Conservation (phyloP, 805 yeast genomes). For the Clavispora fructus region DNA sequence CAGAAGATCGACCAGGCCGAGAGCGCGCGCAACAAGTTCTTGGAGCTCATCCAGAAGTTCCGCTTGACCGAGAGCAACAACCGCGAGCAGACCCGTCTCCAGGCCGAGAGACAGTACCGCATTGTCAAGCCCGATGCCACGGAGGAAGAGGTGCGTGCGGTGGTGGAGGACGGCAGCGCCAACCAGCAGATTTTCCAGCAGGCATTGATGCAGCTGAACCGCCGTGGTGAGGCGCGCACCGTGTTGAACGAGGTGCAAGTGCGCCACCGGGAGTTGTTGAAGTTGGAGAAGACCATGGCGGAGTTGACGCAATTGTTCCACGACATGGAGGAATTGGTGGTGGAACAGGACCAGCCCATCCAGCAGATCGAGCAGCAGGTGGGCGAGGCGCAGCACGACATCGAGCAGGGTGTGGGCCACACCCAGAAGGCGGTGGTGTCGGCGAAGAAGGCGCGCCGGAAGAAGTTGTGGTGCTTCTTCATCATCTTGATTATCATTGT, state of each 20-base stretch:
- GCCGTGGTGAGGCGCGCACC: slow-evolving; percentile 92
- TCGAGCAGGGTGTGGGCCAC: slow-evolving; percentile 92
- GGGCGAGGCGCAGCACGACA: slow-evolving; percentile 77
- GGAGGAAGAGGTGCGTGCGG: slow-evolving; percentile 76
- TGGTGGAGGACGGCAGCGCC: slow-evolving; percentile 70
- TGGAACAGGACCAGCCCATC: slow-evolving; percentile 88
- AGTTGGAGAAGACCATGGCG: slow-evolving; percentile 91
- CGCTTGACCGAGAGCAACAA: slow-evolving; percentile 82
- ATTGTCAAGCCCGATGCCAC: slow-evolving; percentile 85
- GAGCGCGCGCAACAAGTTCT: slow-evolving; percentile 76
- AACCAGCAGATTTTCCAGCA: slow-evolving; percentile 92
- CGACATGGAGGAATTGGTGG: slow-evolving; percentile 94
- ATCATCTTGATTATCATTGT: slow-evolving; percentile 54
- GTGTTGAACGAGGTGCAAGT: slow-evolving; percentile 94
- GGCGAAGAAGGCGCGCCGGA: slow-evolving; percentile 86
- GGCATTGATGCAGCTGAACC: slow-evolving; percentile 79
- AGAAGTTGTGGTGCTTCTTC: slow-evolving; percentile 81
- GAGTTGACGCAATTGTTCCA: slow-evolving; percentile 91
- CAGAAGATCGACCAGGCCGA: slow-evolving; percentile 90
- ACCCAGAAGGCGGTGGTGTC: slow-evolving; percentile 82
- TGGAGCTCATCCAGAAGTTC: slow-evolving; percentile 81
- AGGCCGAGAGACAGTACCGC: slow-evolving; percentile 88
- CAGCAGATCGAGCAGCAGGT: slow-evolving; percentile 80
- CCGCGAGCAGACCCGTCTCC: slow-evolving; percentile 76
- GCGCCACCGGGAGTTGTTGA: slow-evolving; percentile 90